Evolutionary conservation across 345 rosid genomes (phyloP).

Genomic region (Eucalyptus rudis): DNA sequence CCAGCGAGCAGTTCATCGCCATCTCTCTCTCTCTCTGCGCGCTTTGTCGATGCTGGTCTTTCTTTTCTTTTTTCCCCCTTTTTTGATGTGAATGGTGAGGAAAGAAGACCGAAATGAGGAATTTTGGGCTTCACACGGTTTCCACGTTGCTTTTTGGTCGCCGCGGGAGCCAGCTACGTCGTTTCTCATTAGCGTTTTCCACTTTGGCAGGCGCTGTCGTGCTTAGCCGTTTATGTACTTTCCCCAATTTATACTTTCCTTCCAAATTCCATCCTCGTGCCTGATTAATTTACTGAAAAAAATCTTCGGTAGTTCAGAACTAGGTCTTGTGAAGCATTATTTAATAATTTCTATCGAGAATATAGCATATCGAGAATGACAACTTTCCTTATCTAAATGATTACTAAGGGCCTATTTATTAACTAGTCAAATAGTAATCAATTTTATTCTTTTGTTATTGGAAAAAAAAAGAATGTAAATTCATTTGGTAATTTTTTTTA

Average conservation of each 20-base stretch:
- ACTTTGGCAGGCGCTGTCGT: background rate
- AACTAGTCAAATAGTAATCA: no score
- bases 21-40: constrained; percentile 4
- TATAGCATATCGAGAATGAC: no score
- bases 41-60: no score
- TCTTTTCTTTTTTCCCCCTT: no score
- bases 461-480: fast-evolving
- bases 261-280: background rate
- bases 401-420: no score
- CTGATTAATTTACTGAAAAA: background rate
- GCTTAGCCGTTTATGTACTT: background rate
- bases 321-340: background rate
- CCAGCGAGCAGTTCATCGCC: constrained; percentile 70
- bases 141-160: background rate
- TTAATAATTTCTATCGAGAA: background rate
- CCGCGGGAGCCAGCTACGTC: background rate
- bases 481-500: no score
- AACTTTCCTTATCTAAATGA: no score
- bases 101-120: background rate
- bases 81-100: background rate
- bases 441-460: no score
- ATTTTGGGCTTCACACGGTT: background rate
- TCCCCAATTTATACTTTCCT: background rate
- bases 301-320: background rate
- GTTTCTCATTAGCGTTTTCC: background rate